These are phyloP conservation scores for Balakata baccata DNA, from an alignment of 345 rosid genomes.

Conservation along the genomic window DNA sequence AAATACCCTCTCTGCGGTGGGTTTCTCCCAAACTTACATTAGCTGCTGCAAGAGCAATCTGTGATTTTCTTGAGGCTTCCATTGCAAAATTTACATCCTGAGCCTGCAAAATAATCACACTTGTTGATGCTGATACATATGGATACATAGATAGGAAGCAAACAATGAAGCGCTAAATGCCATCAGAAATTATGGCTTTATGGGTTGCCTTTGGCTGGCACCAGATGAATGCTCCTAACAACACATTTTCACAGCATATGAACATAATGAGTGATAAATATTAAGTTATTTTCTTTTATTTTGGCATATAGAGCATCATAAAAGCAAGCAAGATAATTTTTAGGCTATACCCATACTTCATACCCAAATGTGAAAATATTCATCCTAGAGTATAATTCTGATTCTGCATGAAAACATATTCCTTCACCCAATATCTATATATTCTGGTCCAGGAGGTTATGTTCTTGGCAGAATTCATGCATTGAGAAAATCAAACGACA, in stretches of 20 bases:
- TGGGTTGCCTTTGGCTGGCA: background rate
- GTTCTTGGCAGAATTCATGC: background rate
- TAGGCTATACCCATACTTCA: background rate
- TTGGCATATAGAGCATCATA: background rate
- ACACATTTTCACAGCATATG: background rate
- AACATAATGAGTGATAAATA: background rate
- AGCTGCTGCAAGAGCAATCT: constrained; percentile 60
- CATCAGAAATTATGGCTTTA: background rate
- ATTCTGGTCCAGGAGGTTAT: background rate
- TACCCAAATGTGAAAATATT: background rate
- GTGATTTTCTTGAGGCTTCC: constrained; percentile 96
- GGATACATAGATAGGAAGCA: background rate
- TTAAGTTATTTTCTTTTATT: background rate
- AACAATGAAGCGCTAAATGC: background rate
- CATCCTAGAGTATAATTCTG: background rate
- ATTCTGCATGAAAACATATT: background rate
- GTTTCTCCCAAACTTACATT: constrained; percentile 46
- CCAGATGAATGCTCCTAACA: background rate
- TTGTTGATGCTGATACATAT: background rate
- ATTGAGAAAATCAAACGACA: background rate
- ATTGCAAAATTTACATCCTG: constrained; percentile 78
- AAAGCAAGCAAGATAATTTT: background rate
- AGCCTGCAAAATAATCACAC: constrained; percentile 46
- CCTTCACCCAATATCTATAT: background rate
- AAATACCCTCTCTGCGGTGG: constrained; percentile 53